phyloP scores from a whole-genome alignment of 148 eudicot genomes.

The Talinum fruticosum region DNA sequence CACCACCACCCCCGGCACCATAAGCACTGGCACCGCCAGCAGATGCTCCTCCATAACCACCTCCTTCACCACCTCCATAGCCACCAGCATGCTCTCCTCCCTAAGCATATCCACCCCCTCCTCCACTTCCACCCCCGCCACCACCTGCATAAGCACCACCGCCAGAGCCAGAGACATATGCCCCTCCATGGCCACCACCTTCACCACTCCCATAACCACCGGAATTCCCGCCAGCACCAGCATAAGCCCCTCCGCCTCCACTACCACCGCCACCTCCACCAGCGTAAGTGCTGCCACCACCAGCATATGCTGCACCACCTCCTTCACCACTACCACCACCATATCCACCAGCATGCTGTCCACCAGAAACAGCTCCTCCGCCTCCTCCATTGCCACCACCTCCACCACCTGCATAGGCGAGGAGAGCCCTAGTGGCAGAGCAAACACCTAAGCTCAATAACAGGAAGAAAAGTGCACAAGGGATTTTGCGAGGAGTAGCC shows the following conservation, averaged over 20 bases:
- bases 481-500: slow-evolving; percentile 42
- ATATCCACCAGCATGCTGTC: slow-evolving; percentile 6
- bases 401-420: slow-evolving; percentile 32
- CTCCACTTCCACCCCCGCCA: slow-evolving; percentile 29
- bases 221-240: neutral
- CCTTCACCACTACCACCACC: slow-evolving; percentile 19
- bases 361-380: slow-evolving; percentile 17
- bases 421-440: slow-evolving; percentile 53
- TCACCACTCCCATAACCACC: slow-evolving; percentile 32
- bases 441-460: slow-evolving; percentile 41
- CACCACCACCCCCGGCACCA: slow-evolving; percentile 24
- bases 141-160: slow-evolving; percentile 29
- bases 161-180: slow-evolving; percentile 31
- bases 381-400: slow-evolving; percentile 25
- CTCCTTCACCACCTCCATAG: slow-evolving; percentile 14
- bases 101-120: slow-evolving; percentile 26
- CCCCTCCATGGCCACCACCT: slow-evolving; percentile 43
- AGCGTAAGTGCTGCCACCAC: slow-evolving; percentile 17
- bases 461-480: slow-evolving; percentile 40
- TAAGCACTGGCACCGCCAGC: slow-evolving; percentile 29
- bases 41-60: slow-evolving; percentile 19
- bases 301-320: slow-evolving; percentile 20
- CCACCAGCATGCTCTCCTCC: slow-evolving; percentile 24
- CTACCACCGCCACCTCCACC: slow-evolving; percentile 21
- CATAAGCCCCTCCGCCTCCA: slow-evolving; percentile 17